phyloP scores from a whole-genome alignment of 2,329 filamentous ascomycete genomes.

The Aspergillus tubingensis region DNA sequence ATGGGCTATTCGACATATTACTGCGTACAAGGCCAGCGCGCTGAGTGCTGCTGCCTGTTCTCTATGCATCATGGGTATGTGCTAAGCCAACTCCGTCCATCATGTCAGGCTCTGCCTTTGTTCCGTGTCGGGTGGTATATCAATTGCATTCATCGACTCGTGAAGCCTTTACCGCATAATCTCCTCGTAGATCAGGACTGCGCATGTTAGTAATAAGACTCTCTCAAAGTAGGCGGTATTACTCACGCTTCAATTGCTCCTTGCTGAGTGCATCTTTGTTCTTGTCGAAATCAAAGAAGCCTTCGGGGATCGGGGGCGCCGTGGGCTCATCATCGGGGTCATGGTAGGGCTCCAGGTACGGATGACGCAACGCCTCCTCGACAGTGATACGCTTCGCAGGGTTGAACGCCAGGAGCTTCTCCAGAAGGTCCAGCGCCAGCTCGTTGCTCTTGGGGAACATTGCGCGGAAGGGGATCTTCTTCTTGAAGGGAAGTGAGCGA shows the following conservation, averaged over 20 bases:
- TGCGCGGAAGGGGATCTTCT: conserved; percentile 97
- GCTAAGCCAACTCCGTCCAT: conserved; percentile 12
- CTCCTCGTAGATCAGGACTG: conserved; percentile 90
- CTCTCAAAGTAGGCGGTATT: background rate
- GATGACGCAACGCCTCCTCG: conserved; percentile 94
- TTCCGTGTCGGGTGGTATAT: background rate
- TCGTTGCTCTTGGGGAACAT: conserved; percentile 99
- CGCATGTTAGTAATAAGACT: conserved; percentile 13
- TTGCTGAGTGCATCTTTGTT: conserved; percentile 99
- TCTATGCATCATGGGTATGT: conserved; percentile 25
- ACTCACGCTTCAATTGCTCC: conserved; percentile 86
- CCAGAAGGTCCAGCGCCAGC: conserved; percentile 85
- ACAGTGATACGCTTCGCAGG: conserved; percentile 98
- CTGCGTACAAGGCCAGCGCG: background rate
- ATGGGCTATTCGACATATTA: conserved; percentile 3
- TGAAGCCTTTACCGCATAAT: conserved; percentile 68
- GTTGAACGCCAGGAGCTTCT: conserved; percentile 97
- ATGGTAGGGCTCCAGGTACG: conserved; percentile 97
- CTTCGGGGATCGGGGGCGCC: conserved; percentile 92
- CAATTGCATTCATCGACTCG: conserved; percentile 3
- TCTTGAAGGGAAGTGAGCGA: conserved; percentile 96
- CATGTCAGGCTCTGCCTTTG: conserved; percentile 8
- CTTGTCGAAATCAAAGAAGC: conserved; percentile 99
- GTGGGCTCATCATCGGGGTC: conserved; percentile 98
- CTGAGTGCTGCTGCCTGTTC: background rate